Conservation (phyloP, 192 early-diverging fungal genomes). For the Coemansia sp. region DNA sequence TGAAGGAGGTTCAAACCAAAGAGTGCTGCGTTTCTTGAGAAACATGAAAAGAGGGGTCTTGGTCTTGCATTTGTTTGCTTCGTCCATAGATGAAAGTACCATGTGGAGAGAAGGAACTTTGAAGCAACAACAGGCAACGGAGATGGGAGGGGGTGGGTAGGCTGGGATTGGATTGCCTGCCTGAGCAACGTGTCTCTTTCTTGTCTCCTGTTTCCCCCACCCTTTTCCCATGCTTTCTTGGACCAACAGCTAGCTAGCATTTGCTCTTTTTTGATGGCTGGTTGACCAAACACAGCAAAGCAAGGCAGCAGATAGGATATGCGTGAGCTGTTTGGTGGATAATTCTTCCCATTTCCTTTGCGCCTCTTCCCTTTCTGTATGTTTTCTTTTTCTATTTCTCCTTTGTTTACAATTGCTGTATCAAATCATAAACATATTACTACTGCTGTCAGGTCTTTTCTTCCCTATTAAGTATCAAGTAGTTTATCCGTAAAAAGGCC, state of each 20-base stretch:
- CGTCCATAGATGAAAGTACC: not conserved
- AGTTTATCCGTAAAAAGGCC: constrained; percentile 75
- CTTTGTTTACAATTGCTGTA: not conserved
- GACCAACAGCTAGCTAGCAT: too few relatives aligned
- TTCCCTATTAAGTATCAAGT: not conserved
- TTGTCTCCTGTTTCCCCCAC: not conserved
- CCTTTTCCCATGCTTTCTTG: not conserved
- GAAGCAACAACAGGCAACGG: not conserved
- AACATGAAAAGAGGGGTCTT: too few relatives aligned
- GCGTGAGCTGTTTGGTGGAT: too few relatives aligned
- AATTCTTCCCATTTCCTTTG: too few relatives aligned
- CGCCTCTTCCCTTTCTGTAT: too few relatives aligned
- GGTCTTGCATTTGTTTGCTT: not conserved
- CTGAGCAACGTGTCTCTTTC: not conserved
- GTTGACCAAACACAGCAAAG: too few relatives aligned
- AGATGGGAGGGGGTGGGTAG: too few relatives aligned
- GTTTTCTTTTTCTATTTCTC: not conserved
- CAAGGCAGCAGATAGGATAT: too few relatives aligned
- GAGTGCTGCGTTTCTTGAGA: too few relatives aligned
- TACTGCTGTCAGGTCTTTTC: constrained; percentile 7
- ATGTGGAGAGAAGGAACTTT: not conserved
- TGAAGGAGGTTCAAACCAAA: too few relatives aligned
- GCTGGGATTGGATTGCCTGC: too few relatives aligned
- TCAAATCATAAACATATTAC: not conserved
- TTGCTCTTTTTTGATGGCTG: too few relatives aligned